Evolutionary conservation across 106 monocot species (phyloP).

Genomic region (Allium fistulosum): DNA sequence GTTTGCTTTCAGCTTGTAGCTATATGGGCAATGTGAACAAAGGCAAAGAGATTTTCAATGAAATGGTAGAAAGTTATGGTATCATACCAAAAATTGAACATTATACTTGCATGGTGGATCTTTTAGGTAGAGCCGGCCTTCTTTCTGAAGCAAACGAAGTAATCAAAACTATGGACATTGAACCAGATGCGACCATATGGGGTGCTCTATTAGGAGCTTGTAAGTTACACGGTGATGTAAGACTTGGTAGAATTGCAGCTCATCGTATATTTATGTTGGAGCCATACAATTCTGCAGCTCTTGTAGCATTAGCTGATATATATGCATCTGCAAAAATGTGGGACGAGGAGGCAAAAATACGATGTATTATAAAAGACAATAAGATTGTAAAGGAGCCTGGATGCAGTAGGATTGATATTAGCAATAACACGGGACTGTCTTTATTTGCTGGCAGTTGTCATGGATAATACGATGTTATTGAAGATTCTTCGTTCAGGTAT

Average conservation of each 20-base stretch:
- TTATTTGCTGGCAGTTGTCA: slow-evolving; percentile 5
- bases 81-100: slow-evolving; percentile 19
- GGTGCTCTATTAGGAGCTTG: slow-evolving; percentile 28
- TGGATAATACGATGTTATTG: slow-evolving; percentile 8
- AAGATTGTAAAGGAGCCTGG: slow-evolving; percentile 18
- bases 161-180: slow-evolving; percentile 17
- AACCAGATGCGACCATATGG: slow-evolving; percentile 27
- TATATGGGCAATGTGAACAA: slow-evolving; percentile 16
- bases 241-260: slow-evolving; percentile 20
- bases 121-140: slow-evolving; percentile 29
- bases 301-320: slow-evolving; percentile 18
- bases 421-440: slow-evolving; percentile 14
- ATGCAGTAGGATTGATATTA: slow-evolving; percentile 23
- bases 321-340: slow-evolving; percentile 22
- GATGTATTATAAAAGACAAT: slow-evolving; percentile 10
- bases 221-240: slow-evolving; percentile 17
- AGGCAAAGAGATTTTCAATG: slow-evolving; percentile 14
- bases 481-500: slow-evolving; percentile 12
- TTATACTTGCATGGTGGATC: slow-evolving; percentile 34
- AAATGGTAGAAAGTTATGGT: slow-evolving; percentile 14
- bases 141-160: slow-evolving; percentile 21
- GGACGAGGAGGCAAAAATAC: slow-evolving; percentile 17
- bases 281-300: slow-evolving; percentile 22
- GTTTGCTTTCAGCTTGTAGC: slow-evolving; percentile 29
- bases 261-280: slow-evolving; percentile 18